A percentile compares a stretch with the other conserved stretches of the same genome.
These are phyloP conservation scores for Calonectria henricotiae DNA, from an alignment of 2,329 filamentous ascomycete genomes.

Conservation along the genomic window DNA sequence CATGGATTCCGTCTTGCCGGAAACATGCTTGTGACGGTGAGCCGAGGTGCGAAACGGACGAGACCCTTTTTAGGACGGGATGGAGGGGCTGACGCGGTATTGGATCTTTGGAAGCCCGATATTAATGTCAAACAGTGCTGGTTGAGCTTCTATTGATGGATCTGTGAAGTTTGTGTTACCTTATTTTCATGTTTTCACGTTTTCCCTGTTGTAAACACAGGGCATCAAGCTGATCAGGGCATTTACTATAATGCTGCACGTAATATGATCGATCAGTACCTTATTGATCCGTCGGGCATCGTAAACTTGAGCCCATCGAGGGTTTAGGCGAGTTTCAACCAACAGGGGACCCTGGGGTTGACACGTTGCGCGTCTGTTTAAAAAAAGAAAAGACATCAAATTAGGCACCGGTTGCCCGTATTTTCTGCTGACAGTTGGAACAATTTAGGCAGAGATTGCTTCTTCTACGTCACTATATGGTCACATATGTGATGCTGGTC, in stretches of 20 bases:
- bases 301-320: slow-evolving; percentile 5
- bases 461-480: slow-evolving; percentile 8
- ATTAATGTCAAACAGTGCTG: neutral
- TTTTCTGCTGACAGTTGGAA: neutral
- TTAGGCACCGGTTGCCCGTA: neutral
- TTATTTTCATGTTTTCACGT: no score
- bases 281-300: slow-evolving; percentile 15
- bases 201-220: neutral
- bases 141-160: neutral
- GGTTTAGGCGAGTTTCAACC: slow-evolving; percentile 19
- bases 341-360: slow-evolving; percentile 20
- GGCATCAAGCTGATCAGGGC: neutral
- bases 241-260: neutral
- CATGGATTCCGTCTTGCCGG: neutral
- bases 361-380: slow-evolving; percentile 20
- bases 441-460: neutral
- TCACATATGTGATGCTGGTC: neutral
- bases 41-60: slow-evolving; percentile 3
- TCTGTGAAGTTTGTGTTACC: neutral
- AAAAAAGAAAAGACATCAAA: slow-evolving; percentile 8
- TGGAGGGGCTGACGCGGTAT: neutral
- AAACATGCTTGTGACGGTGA: slow-evolving; percentile 1
- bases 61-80: neutral
- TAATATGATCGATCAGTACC: slow-evolving; percentile 14
- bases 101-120: neutral